Conservation (phyloP, 2,329 filamentous ascomycete species). For the Fusarium sp. region DNA sequence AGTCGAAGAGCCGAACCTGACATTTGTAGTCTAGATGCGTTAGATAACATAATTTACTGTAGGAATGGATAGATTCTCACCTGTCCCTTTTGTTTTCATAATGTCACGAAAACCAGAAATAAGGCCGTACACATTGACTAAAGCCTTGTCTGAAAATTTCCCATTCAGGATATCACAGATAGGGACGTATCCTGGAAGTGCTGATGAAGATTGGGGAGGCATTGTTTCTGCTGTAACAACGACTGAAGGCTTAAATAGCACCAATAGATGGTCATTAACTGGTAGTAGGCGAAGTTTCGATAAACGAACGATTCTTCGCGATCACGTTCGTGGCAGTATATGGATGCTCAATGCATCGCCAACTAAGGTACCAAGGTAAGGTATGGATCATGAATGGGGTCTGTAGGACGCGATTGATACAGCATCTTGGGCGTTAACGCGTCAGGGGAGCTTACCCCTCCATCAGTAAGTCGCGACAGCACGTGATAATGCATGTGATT, state of each 20-base stretch:
- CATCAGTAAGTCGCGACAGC: conserved; percentile 29
- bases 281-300: neutral
- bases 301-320: neutral
- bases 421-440: conserved; percentile 4
- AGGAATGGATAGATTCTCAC: conserved; percentile 49
- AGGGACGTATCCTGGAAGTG: conserved; percentile 40
- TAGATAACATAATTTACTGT: neutral
- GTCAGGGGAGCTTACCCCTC: conserved; percentile 9
- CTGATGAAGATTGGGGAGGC: neutral
- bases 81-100: conserved; percentile 58
- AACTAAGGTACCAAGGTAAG: neutral
- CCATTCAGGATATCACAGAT: conserved; percentile 57
- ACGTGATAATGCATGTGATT: conserved; percentile 41
- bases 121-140: conserved; percentile 73
- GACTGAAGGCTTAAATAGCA: conserved; percentile 9
- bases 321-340: conserved; percentile 1
- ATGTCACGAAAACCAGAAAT: conserved; percentile 71
- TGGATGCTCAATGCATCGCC: neutral
- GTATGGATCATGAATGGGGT: neutral
- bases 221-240: conserved; percentile 6
- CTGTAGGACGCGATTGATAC: conserved; percentile 27
- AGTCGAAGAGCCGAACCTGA: conserved; percentile 68
- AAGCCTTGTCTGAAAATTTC: conserved; percentile 28
- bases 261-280: neutral
- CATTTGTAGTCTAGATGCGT: conserved; percentile 64